phyloP scores from a whole-genome alignment of 1,284 basidiomycete species.

The Tilletia walkeri region DNA sequence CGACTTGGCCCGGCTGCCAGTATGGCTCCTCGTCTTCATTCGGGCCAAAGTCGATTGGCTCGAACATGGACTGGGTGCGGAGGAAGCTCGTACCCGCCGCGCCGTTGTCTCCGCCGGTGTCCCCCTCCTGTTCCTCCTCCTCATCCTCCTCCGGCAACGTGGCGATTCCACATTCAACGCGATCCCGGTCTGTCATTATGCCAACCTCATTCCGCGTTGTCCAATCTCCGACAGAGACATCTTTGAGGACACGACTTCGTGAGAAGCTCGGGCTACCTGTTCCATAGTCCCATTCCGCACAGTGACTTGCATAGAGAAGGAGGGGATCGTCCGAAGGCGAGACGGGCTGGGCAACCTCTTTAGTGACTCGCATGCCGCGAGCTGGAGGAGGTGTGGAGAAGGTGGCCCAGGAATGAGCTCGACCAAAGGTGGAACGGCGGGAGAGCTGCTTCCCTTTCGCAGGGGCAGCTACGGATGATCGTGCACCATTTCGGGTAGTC shows the following conservation, averaged over 20 bases:
- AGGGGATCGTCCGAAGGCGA: slow-evolving; percentile 38
- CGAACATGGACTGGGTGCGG: slow-evolving; percentile 12
- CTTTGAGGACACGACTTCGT: neutral
- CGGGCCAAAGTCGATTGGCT: neutral
- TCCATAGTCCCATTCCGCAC: slow-evolving; percentile 1
- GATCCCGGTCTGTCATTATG: slow-evolving; percentile 4
- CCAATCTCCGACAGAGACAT: neutral
- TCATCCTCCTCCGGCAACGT: neutral
- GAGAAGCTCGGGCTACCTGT: slow-evolving; percentile 5
- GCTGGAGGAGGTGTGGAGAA: slow-evolving; percentile 1
- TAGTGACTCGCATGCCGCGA: slow-evolving; percentile 3
- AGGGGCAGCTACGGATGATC: neutral
- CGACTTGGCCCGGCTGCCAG: slow-evolving; percentile 10
- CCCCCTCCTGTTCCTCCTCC: neutral
- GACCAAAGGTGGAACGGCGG: slow-evolving; percentile 2
- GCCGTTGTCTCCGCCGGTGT: no score
- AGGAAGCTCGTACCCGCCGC: neutral
- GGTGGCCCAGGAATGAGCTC: neutral
- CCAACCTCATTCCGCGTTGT: neutral
- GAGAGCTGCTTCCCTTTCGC: neutral
- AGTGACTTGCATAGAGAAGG: slow-evolving; percentile 21
- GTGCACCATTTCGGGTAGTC: neutral
- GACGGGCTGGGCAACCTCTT: slow-evolving; percentile 23
- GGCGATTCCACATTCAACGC: neutral
- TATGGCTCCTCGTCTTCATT: neutral